phyloP scores from a whole-genome alignment of 163 green algal genomes.

The Scenedesmus sp. region DNA sequence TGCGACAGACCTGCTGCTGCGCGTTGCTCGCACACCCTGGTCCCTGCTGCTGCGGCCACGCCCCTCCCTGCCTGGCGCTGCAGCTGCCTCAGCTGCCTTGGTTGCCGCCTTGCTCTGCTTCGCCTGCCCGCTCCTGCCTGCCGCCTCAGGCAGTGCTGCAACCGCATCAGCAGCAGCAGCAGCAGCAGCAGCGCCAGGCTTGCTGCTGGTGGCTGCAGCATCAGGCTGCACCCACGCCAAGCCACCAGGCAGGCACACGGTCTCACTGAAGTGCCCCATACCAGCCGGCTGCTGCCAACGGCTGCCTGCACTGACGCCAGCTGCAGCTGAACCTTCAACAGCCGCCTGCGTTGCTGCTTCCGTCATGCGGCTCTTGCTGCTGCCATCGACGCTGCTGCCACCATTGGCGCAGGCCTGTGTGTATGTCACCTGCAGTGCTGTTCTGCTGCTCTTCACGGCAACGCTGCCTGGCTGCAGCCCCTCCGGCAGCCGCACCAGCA shows the following conservation, averaged over 20 bases:
- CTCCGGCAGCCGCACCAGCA: conserved; percentile 8
- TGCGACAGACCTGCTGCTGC: not conserved
- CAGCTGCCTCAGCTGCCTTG: not conserved
- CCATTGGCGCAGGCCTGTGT: not conserved
- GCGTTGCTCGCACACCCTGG: not conserved
- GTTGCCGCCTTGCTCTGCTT: not conserved
- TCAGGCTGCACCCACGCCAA: not conserved
- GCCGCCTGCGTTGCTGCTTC: not conserved
- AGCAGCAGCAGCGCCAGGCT: not conserved
- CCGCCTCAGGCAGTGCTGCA: not conserved
- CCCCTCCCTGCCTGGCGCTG: not conserved
- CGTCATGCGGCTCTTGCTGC: not conserved
- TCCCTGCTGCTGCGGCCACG: not conserved
- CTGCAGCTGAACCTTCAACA: not conserved
- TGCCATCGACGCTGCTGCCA: not conserved
- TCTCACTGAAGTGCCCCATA: not conserved
- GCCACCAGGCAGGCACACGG: not conserved
- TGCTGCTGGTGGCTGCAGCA: not conserved
- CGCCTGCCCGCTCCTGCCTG: not conserved
- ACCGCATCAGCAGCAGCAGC: not conserved
- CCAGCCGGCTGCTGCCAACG: not conserved
- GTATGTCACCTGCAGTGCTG: not conserved
- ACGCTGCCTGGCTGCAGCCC: conserved; percentile 6
- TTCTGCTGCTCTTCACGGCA: not conserved
- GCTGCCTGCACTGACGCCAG: not conserved